A percentile compares a stretch with the other conserved stretches of the same genome.
Evolutionary conservation across 139 green algal genomes (phyloP).

Genomic region (Astrephomene gubernaculifera): DNA sequence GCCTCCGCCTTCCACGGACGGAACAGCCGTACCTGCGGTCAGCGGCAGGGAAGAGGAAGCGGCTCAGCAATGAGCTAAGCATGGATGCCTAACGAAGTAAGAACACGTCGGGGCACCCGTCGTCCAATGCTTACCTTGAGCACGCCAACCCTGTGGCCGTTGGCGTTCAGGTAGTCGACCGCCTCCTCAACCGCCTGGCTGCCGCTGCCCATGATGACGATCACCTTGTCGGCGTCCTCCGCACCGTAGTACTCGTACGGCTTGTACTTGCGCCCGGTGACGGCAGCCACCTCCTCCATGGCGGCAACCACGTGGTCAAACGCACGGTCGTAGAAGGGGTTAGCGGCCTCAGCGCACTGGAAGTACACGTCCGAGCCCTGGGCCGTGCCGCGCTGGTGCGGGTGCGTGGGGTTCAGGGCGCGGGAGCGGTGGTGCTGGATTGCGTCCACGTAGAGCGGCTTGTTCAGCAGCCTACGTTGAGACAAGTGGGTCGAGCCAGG

Average conservation of each 20-base stretch:
- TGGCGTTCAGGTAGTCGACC: slow-evolving; percentile 37
- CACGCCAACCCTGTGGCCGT: slow-evolving; percentile 62
- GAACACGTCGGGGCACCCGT: no score
- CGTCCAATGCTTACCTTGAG: slow-evolving; percentile 62
- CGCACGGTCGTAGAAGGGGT: slow-evolving; percentile 57
- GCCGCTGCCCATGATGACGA: slow-evolving; percentile 68
- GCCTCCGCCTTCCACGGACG: slow-evolving; percentile 62
- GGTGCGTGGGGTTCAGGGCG: slow-evolving; percentile 61
- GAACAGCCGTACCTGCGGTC: slow-evolving; percentile 66
- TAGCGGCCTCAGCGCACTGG: slow-evolving; percentile 63
- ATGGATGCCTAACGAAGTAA: no score
- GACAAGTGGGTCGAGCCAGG: no score
- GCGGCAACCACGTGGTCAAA: slow-evolving; percentile 43
- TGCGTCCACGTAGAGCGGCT: slow-evolving; percentile 33
- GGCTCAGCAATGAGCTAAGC: slow-evolving; percentile 16
- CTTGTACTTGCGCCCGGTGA: slow-evolving; percentile 62
- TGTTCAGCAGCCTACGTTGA: slow-evolving; percentile 7
- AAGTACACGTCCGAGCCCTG: slow-evolving; percentile 68
- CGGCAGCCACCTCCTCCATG: slow-evolving; percentile 46
- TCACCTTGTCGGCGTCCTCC: slow-evolving; percentile 59
- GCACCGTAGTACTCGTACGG: slow-evolving; percentile 70
- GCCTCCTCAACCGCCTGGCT: slow-evolving; percentile 56
- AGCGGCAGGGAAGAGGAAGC: no score
- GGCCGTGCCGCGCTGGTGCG: slow-evolving; percentile 64
- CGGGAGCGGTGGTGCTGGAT: slow-evolving; percentile 39